Evolutionary conservation across 1,139 yeast species (phyloP).

Genomic region (Kurtzmaniella quercitrusa): DNA sequence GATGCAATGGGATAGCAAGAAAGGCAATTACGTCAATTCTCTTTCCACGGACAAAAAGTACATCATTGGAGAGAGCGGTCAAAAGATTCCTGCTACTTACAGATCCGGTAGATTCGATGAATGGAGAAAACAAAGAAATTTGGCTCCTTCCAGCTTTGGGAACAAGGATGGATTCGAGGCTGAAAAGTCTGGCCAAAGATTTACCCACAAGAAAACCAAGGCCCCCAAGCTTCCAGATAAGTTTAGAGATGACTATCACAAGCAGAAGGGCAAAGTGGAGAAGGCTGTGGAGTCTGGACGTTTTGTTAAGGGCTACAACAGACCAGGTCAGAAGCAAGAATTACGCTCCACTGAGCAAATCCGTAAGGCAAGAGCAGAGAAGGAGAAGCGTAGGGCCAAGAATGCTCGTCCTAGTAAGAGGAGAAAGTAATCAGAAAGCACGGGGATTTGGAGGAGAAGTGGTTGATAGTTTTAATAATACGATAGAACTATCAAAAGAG

Average conservation of each 20-base stretch:
- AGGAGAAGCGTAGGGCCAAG: constrained; percentile 76
- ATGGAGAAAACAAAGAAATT: constrained; percentile 76
- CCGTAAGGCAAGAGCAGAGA: constrained; percentile 65
- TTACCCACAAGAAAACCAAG: constrained; percentile 67
- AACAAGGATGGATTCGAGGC: constrained; percentile 39
- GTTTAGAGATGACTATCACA: constrained; percentile 79
- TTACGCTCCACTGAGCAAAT: constrained; percentile 69
- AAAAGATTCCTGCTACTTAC: constrained; percentile 86
- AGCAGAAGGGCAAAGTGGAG: constrained; percentile 78
- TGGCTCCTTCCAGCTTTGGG: constrained; percentile 51
- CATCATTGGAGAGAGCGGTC: constrained; percentile 94
- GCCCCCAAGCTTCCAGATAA: constrained; percentile 92
- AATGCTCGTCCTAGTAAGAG: constrained; percentile 69
- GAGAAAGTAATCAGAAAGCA: constrained; percentile 6
- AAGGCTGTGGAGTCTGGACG: constrained; percentile 77
- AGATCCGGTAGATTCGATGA: constrained; percentile 88
- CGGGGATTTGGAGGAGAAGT: no score
- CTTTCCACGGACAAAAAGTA: constrained; percentile 78
- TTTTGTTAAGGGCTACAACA: constrained; percentile 64
- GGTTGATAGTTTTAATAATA: no score
- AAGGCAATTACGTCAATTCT: constrained; percentile 83
- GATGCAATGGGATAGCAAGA: constrained; percentile 91
- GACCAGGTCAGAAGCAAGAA: constrained; percentile 53
- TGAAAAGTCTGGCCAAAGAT: constrained; percentile 36
- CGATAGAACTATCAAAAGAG: no score